Base-by-base conservation (phyloP, 768 basidiomycete species). In the Hygrophorus russula region DNA sequence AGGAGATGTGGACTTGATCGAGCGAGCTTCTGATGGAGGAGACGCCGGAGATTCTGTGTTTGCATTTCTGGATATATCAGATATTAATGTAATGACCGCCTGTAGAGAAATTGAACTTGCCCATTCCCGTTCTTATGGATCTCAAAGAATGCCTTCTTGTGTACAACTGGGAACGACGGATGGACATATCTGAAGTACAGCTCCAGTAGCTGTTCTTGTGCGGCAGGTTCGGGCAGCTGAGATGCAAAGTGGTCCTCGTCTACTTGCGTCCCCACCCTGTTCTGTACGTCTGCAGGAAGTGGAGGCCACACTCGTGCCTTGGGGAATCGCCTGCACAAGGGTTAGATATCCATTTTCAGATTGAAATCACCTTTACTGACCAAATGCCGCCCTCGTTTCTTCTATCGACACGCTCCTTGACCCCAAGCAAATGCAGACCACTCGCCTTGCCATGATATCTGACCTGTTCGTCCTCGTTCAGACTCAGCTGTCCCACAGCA, bases 271-370 rank as follows among this genome's bases (percentile, higher is more conserved):
- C 57, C 54, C 17, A 59, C 58, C 38, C 53, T 46, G 20, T 20
- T 45, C 8, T 45, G 18, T 29, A 36, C 35, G 24, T 41, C 56
- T 14, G 68, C 60, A 3, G 67, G 61, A 14, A 67, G 51, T 2
- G 78, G 78, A 0, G 90, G 90, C 90, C 90, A 93, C 18, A 91
- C 83, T n/a, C 89, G 73, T 2, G 88, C 82, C 51, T 79, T 80
- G 0, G 90, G 88, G 61, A 93, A 92, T 20, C 80, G 78, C 82
- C 74, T 87, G 54, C 4, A 42, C 5, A 47, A 45, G 32, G 11
- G 34, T 29, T 39, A 40, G 49, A 40, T 10, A 31, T 42, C 46
- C 30, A 33, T 30, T 31, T 27, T 17, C 45, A 42, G 29, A 46
- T 40, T 30, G 34, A 20, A 42, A 43, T 15, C 47, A 15, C 35